Evolutionary conservation across 495 filamentous ascomycete species (phyloP).

Genomic region (Penicillium samsonianum): DNA sequence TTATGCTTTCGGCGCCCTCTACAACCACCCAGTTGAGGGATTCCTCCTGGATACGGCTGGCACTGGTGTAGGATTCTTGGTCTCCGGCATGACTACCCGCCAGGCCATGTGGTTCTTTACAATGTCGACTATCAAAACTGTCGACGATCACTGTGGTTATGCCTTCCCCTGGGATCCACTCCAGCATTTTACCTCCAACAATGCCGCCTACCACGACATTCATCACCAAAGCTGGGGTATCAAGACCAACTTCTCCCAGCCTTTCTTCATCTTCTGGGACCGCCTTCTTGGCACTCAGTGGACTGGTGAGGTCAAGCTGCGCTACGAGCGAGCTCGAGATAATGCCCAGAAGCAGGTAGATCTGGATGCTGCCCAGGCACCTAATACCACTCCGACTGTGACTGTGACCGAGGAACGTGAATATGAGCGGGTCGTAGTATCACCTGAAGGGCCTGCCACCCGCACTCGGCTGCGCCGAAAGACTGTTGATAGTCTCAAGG

Average conservation of each 20-base stretch:
- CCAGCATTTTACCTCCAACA: conserved; percentile 87
- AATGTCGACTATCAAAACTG: conserved; percentile 85
- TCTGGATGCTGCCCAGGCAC: conserved; percentile 25
- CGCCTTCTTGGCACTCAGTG: conserved; percentile 49
- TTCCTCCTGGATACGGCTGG: conserved; percentile 91
- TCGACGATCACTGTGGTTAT: conserved; percentile 97
- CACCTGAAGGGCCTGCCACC: conserved; percentile 31
- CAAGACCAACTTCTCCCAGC: conserved; percentile 61
- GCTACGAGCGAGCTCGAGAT: conserved; percentile 48
- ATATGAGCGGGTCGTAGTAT: conserved; percentile 30
- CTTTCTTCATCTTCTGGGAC: conserved; percentile 57
- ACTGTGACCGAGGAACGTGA: conserved; percentile 20
- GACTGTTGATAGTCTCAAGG: conserved; percentile 46
- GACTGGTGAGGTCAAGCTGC: conserved; percentile 45
- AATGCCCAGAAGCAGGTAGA: conserved; percentile 45
- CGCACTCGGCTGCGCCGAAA: conserved; percentile 43
- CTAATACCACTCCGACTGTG: conserved; percentile 11
- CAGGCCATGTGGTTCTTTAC: conserved; percentile 86
- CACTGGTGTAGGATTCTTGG: conserved; percentile 75
- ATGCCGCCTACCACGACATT: conserved; percentile 93
- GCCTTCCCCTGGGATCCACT: conserved; percentile 92
- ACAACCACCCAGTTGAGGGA: conserved; percentile 89
- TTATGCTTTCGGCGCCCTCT: conserved; percentile 94
- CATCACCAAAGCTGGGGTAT: conserved; percentile 99
- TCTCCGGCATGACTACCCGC: conserved; percentile 72